Evolutionary conservation across 805 yeast species (phyloP).

Genomic region (Cyberlindnera euphorbiiphila): DNA sequence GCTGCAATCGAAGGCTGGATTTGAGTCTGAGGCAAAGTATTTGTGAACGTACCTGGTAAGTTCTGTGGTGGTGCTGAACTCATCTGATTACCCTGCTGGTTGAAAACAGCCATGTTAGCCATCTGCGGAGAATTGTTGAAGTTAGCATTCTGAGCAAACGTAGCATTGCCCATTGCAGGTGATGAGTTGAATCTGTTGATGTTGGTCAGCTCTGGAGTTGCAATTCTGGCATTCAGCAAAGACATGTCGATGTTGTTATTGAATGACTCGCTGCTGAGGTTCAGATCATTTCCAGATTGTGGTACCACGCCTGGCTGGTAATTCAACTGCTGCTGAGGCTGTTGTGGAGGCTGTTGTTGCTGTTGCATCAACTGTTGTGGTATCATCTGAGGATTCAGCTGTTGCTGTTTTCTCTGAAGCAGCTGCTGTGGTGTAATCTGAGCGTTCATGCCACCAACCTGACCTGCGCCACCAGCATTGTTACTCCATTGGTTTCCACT

Average conservation of each 20-base stretch:
- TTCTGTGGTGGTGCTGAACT: not conserved
- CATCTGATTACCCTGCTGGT: constrained; percentile 4
- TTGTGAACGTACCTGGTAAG: constrained; percentile 7
- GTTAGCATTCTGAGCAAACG: constrained; percentile 6
- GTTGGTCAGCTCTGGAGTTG: constrained; percentile 18
- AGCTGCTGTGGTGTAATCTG: constrained; percentile 29
- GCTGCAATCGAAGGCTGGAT: constrained; percentile 3
- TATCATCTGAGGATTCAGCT: constrained; percentile 18
- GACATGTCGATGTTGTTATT: constrained; percentile 16
- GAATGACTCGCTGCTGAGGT: constrained; percentile 2
- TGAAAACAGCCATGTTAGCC: constrained; percentile 5
- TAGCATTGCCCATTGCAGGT: constrained; percentile 16
- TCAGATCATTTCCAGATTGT: constrained; percentile 1
- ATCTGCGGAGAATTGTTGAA: constrained; percentile 19
- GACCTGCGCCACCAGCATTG: constrained; percentile 17
- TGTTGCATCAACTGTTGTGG: constrained; percentile 28
- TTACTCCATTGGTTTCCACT: constrained; percentile 12
- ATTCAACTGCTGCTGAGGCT: constrained; percentile 14
- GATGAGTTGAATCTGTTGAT: constrained; percentile 15
- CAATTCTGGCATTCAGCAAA: constrained; percentile 12
- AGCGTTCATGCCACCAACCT: constrained; percentile 15
- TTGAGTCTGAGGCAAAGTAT: constrained; percentile 4
- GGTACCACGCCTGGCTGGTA: constrained; percentile 12
- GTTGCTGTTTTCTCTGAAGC: constrained; percentile 22
- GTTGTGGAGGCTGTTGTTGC: constrained; percentile 14